Conservation (phyloP, 192 early-diverging fungal species). For the Phycomyces blakesleeanus region DNA sequence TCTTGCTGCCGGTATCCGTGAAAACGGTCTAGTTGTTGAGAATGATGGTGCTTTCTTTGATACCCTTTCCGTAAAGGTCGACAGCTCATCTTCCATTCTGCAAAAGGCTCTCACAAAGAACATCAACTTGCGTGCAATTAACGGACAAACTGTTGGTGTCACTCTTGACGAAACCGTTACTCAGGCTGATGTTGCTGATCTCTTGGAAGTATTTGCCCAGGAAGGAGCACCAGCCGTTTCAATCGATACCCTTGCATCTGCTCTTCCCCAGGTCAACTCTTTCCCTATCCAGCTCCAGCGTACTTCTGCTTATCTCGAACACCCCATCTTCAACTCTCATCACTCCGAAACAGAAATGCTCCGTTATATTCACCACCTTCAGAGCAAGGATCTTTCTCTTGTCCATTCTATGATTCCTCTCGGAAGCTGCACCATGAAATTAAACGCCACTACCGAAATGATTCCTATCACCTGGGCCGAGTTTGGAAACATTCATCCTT, state of each 20-base stretch:
- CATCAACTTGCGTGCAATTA: slow-evolving; percentile 89
- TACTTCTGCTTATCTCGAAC: slow-evolving; percentile 74
- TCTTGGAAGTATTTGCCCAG: slow-evolving; percentile 77
- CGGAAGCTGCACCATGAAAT: slow-evolving; percentile 99
- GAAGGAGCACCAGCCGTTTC: slow-evolving; percentile 48
- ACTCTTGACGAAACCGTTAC: slow-evolving; percentile 92
- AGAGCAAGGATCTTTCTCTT: slow-evolving; percentile 97
- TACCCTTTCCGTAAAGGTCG: slow-evolving; percentile 83
- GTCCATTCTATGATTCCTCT: slow-evolving; percentile 99
- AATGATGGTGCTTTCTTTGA: slow-evolving; percentile 87
- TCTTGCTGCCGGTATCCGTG: slow-evolving; percentile 71
- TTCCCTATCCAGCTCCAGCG: slow-evolving; percentile 67
- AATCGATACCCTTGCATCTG: slow-evolving; percentile 48
- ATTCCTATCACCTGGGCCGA: slow-evolving; percentile 99
- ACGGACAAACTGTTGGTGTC: slow-evolving; percentile 72
- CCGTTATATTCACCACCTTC: slow-evolving; percentile 90
- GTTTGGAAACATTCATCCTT: slow-evolving; percentile 93
- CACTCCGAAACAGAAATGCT: slow-evolving; percentile 99
- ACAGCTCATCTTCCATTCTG: slow-evolving; percentile 61
- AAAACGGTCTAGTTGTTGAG: slow-evolving; percentile 77
- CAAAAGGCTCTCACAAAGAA: slow-evolving; percentile 66
- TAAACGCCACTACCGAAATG: slow-evolving; percentile 99
- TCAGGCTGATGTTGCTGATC: slow-evolving; percentile 73
- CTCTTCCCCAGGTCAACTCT: slow-evolving; percentile 41
- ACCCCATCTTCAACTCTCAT: slow-evolving; percentile 92